Conservation (phyloP, 176 grass and related monocot genomes). For the Rhynchospora breviuscula region DNA sequence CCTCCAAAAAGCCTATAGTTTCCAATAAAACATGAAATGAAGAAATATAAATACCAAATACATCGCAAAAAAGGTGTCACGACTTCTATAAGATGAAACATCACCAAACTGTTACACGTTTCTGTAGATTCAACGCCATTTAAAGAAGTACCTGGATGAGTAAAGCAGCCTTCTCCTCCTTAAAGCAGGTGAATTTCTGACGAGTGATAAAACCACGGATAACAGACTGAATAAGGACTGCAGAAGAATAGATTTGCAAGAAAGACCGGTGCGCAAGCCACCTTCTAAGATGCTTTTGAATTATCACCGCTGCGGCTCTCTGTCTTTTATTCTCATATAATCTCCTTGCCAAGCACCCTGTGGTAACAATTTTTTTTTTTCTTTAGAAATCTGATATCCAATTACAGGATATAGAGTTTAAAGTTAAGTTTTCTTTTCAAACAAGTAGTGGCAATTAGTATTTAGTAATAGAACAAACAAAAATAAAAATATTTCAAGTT, state of each 20-base stretch:
- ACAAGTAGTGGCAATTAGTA: not conserved
- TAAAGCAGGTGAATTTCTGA: slow-evolving; percentile 48
- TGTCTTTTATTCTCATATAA: slow-evolving; percentile 56
- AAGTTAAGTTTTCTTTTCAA: not conserved
- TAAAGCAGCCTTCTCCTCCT: slow-evolving; percentile 60
- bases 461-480: not conserved
- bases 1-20: slow-evolving; percentile 67
- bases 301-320: slow-evolving; percentile 47
- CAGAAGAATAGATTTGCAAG: slow-evolving; percentile 45
- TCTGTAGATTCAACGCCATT: not conserved
- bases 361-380: not conserved
- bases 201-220: slow-evolving; percentile 53
- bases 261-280: slow-evolving; percentile 44
- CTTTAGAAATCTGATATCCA: not conserved
- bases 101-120: not conserved
- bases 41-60: not conserved
- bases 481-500: not conserved
- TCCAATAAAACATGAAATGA: not conserved
- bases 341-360: slow-evolving; percentile 68
- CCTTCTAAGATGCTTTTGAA: slow-evolving; percentile 76
- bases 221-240: slow-evolving; percentile 66
- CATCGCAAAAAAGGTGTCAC: not conserved
- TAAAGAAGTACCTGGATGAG: slow-evolving; percentile 60
- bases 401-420: slow-evolving; percentile 2
- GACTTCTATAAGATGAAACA: not conserved